Base-by-base conservation (phyloP, 495 filamentous ascomycete genomes). In the Talaromyces trachyspermus region DNA sequence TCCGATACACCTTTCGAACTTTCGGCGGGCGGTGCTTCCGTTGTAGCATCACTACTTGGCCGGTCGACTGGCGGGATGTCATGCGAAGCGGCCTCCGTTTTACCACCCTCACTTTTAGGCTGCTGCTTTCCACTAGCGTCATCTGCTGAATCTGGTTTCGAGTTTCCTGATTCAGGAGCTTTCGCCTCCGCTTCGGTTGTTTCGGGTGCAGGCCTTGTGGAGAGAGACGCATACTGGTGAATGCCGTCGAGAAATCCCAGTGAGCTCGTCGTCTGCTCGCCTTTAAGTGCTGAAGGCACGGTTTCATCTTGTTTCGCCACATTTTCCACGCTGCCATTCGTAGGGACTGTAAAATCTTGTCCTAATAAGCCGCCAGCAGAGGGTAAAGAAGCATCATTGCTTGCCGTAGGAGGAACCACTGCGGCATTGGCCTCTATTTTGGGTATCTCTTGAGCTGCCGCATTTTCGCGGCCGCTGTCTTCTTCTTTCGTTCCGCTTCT, bases 151-250 rank as follows among this genome's bases (percentile, higher is more conserved):
- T n/a, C n/a, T 11, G 14, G 25, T 43, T 30, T 18, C 38, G 3
- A 23, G 37, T 11, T n/a, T 8, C 46, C 18, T 4, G 36, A 15
- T 12, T 36, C 29, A 61, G 33, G 53, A 59, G 11, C 48, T 5
- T 32, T n/a, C 2, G 11, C 27, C n/a, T 52, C 41, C 64, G 68
- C 50, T 74, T 78, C 59, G 66, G 53, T 30, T 27, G 45, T 73
- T 49, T 77, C 71, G 44, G 49, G 27, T 19, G 33, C 40, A 8
- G 50, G 10, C 4, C 52, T 45, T 27, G 49, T 14, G 24, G 59
- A 52, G 40, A 58, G 52, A 30, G 60, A 51, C 45, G 58, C 62
- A 48, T 63, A 63, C 18, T 63, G 47, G 44, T 63, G 60, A 32
- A 61, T 64, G 27, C 61, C 60, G 47, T 60, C 52, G 15, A 60